Evolutionary conservation across 164 flowering plant species (phyloP), one percentile per base, ranked within the genome.

Genomic region (Amborella trichopoda): DNA sequence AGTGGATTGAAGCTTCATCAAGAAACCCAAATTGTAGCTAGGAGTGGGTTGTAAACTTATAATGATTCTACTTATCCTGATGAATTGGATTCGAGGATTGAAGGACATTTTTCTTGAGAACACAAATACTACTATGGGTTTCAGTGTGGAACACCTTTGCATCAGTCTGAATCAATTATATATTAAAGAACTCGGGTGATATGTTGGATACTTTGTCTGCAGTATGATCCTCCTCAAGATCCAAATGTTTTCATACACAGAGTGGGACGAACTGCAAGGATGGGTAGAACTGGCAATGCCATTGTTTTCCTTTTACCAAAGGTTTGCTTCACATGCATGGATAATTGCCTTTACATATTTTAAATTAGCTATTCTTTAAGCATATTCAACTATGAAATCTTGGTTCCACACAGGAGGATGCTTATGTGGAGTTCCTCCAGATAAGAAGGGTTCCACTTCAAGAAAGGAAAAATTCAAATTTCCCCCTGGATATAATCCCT

Each of bases 161-260:
- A 16, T 26, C 4, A 25, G 3, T 6, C 5, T 27, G 16, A n/a
- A 2, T 46, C 9, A 17, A 27, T 16, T 28, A 17, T 46, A 1
- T 26, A 12, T 2, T 3, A 17, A 23, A 1, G 14, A n/a, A 6
- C 20, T 3, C 6, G 10, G 14, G 24, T 12, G 4, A 42, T 42
- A 5, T 42, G 21, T 5, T 12, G 17, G 2, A 25, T n/a, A 19
- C 1, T 1, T 28, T 55, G 48, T 58, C 59, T 73, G 78, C 83
- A 87, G 99, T 91, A 81, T 77, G 99, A 91, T 50, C 90, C 95
- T 23, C 99, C 96, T 27, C 90, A 87, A 63, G 90, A 91, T 66
- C 90, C 96, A 53, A 78, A 77, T 63, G 85, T 82, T 28, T 87
- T 91, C 56, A 48, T 91, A 44, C 99, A 87, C 54, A 77, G 96